Evolutionary conservation across 768 basidiomycete genomes (phyloP).

Genomic region (Mrakia gelida): DNA sequence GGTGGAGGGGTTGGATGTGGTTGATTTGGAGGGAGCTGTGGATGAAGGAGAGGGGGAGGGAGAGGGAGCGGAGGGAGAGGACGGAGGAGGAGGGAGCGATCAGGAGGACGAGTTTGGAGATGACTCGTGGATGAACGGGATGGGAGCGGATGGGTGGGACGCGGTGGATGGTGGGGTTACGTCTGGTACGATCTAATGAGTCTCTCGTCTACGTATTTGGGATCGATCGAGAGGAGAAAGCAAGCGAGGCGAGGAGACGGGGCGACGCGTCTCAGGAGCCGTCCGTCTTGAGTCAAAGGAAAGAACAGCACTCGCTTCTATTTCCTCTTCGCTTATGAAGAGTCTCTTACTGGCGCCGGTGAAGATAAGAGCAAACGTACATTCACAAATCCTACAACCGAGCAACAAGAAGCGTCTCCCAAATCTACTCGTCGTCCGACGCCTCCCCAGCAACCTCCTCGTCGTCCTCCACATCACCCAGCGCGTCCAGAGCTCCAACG

Average conservation of each 20-base stretch:
- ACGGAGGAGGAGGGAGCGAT: too few species aligned
- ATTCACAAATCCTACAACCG: neutral
- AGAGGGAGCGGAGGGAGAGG: neutral
- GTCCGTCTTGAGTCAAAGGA: too few species aligned
- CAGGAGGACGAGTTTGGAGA: neutral
- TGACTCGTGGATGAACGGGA: neutral
- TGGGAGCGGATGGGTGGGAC: neutral
- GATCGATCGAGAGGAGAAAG: too few species aligned
- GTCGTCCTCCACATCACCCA: slow-evolving; percentile 26
- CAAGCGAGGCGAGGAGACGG: too few species aligned
- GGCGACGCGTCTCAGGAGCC: too few species aligned
- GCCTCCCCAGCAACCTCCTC: neutral
- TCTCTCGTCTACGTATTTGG: too few species aligned
- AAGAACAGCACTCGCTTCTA: too few species aligned
- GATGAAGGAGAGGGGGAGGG: slow-evolving; percentile 1
- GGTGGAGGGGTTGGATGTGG: neutral
- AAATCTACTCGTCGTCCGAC: slow-evolving; percentile 25
- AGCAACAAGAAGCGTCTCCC: neutral
- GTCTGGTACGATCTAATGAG: too few species aligned
- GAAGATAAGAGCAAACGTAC: neutral
- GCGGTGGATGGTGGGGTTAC: neutral
- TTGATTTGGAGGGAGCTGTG: neutral
- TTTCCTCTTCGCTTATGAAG: too few species aligned
- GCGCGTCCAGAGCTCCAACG: slow-evolving; percentile 29
- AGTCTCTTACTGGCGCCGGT: too few species aligned